Evolutionary conservation across 768 basidiomycete genomes (phyloP).

Genomic region (Hysterangium stoloniferum): DNA sequence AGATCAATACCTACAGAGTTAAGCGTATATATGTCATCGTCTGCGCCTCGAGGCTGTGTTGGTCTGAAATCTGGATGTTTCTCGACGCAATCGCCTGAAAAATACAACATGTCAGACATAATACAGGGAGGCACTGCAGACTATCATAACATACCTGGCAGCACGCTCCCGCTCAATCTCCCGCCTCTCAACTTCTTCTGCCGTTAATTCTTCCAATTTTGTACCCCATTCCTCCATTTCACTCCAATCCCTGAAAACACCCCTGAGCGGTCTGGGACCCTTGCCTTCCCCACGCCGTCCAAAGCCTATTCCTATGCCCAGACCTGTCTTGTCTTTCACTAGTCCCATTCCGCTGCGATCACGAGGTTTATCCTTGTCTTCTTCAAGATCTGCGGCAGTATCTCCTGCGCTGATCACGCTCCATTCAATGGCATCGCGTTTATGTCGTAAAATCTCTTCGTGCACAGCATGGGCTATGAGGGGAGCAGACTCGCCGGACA

Average conservation of each 20-base stretch:
- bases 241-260: conserved; percentile 93
- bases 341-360: conserved; percentile 47
- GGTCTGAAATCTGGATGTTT: conserved; percentile 60
- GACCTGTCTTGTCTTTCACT: conserved; percentile 75
- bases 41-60: conserved; percentile 12
- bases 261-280: conserved; percentile 74
- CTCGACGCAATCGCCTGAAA: conserved; percentile 49
- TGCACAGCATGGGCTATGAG: conserved; percentile 90
- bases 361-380: conserved; percentile 26
- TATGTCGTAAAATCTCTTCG: conserved; percentile 92
- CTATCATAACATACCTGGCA: conserved; percentile 47
- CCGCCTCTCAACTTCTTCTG: conserved; percentile 87
- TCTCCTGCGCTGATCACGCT: conserved; percentile 66
- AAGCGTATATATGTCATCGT: no score
- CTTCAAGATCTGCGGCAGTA: conserved; percentile 11
- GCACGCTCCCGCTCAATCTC: conserved; percentile 85
- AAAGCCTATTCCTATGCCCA: conserved; percentile 55
- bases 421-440: conserved; percentile 92
- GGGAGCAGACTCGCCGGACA: conserved; percentile 81
- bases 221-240: conserved; percentile 90
- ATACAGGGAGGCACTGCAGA: not conserved
- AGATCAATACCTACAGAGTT: no score
- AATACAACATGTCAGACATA: not conserved
- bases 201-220: conserved; percentile 73
- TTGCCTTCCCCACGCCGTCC: conserved; percentile 55